Conservation (phyloP, 305 asterid species). For the Fraxinus velutina region DNA sequence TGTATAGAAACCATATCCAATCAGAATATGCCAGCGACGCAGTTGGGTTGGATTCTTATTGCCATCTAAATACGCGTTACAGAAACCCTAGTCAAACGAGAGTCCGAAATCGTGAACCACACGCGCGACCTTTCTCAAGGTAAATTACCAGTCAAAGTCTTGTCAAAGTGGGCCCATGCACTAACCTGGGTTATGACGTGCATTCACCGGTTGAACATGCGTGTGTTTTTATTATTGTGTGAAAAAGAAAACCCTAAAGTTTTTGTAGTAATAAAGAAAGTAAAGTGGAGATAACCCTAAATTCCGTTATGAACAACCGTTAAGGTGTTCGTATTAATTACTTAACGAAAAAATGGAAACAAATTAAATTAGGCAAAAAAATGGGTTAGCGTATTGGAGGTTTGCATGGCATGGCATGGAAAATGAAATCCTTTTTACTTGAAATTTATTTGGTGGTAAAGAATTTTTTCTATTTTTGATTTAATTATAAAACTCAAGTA, state of each 20-base stretch:
- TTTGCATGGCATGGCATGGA: not conserved
- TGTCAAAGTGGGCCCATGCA: slow-evolving; percentile 33
- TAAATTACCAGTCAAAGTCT: slow-evolving; percentile 24
- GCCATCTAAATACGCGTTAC: slow-evolving; percentile 29
- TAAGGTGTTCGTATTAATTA: slow-evolving; percentile 13
- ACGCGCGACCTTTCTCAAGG: slow-evolving; percentile 26
- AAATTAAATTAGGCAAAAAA: slow-evolving; percentile 1
- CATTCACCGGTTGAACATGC: rapidly evolving
- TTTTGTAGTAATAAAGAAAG: slow-evolving; percentile 28
- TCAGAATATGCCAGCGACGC: slow-evolving; percentile 32
- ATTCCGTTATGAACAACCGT: slow-evolving; percentile 7
- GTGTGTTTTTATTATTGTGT: slow-evolving; percentile 11
- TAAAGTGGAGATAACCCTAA: slow-evolving; percentile 35
- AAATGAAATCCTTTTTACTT: not conserved
- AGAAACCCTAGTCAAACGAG: slow-evolving; percentile 45
- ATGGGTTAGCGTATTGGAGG: slow-evolving; percentile 20
- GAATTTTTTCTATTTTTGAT: not conserved
- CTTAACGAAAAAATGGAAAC: not conserved
- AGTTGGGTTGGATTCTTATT: slow-evolving; percentile 36
- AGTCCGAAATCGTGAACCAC: not conserved
- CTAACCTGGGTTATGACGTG: slow-evolving; percentile 24
- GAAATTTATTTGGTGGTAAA: not conserved
- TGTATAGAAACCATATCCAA: slow-evolving; percentile 27
- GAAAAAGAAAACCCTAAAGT: slow-evolving; percentile 38
- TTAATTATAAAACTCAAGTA: not conserved